Percentiles rank a stretch among this genome's conserved stretches.
Conservation (phyloP, 768 basidiomycete species). For the Mrakia blollopis region DNA sequence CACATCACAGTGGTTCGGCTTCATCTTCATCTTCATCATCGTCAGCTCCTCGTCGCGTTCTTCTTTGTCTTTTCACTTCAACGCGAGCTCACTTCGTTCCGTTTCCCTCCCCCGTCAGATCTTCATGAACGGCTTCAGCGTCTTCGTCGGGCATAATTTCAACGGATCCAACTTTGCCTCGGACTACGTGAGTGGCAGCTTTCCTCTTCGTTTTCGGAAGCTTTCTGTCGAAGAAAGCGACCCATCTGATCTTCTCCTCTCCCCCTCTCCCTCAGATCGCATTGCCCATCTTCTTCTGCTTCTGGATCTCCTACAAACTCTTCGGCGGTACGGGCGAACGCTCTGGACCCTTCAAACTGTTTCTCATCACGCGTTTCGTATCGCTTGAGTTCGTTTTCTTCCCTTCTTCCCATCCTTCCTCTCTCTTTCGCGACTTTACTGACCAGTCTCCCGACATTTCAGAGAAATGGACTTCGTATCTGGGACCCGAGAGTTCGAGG, state of each 20-base stretch:
- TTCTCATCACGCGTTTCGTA: constrained; percentile 28
- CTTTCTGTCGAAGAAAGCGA: too few relatives aligned
- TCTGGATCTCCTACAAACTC: constrained; percentile 37
- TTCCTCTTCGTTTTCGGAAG: too few relatives aligned
- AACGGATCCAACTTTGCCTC: constrained; percentile 33
- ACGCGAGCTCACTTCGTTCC: neutral
- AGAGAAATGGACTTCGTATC: too few relatives aligned
- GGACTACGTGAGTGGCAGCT: constrained; percentile 33
- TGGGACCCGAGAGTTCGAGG: too few relatives aligned
- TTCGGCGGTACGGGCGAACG: constrained; percentile 14
- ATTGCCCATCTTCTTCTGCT: neutral
- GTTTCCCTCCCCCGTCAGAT: constrained; percentile 2
- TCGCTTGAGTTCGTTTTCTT: neutral
- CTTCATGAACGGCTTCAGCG: constrained; percentile 39
- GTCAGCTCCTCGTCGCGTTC: constrained; percentile 27
- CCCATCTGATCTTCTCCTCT: too few relatives aligned
- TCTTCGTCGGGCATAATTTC: constrained; percentile 39
- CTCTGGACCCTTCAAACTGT: neutral
- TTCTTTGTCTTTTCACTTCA: neutral
- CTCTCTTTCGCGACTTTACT: too few relatives aligned
- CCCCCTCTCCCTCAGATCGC: too few relatives aligned
- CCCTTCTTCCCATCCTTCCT: too few relatives aligned
- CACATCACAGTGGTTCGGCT: constrained; percentile 29
- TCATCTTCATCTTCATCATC: constrained; percentile 26
- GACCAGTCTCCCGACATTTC: too few relatives aligned